Percentiles rank a stretch among this genome's conserved stretches.
Conservation (phyloP, 2,329 filamentous ascomycete species). For the Trichoderma atroviride region DNA sequence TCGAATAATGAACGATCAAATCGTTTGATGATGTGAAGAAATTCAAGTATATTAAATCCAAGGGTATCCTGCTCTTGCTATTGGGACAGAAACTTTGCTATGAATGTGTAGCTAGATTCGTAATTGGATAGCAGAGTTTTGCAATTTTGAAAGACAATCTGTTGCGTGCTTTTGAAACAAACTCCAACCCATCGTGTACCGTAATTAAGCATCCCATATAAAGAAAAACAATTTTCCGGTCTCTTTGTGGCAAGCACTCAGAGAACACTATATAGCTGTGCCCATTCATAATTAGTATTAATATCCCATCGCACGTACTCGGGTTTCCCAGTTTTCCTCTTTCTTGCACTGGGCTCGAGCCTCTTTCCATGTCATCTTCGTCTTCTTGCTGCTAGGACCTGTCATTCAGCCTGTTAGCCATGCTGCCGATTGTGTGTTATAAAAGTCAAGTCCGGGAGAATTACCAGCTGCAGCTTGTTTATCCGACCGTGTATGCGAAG, state of each 20-base stretch:
- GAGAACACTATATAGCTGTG: neutral
- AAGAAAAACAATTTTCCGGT: neutral
- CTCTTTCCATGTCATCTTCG: constrained; percentile 24
- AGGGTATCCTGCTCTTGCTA: constrained; percentile 14
- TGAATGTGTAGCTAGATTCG: neutral
- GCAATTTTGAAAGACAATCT: neutral
- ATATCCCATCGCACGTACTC: neutral
- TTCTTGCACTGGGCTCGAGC: neutral
- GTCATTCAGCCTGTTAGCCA: neutral
- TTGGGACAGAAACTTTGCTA: neutral
- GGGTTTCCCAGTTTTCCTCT: constrained; percentile 12
- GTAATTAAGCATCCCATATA: neutral
- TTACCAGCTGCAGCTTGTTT: neutral
- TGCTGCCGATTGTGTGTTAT: neutral
- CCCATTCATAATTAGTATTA: neutral
- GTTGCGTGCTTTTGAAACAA: neutral
- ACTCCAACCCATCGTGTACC: neutral
- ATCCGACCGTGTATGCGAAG: neutral
- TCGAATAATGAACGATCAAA: neutral
- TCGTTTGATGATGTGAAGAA: neutral
- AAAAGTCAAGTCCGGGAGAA: rapidly evolving
- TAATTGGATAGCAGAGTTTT: constrained; percentile 1
- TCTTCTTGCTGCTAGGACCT: neutral
- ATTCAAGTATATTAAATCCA: neutral
- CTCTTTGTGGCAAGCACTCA: neutral